Conservation (phyloP, 148 eudicot genomes). For the Heliamphora exappendiculata region DNA sequence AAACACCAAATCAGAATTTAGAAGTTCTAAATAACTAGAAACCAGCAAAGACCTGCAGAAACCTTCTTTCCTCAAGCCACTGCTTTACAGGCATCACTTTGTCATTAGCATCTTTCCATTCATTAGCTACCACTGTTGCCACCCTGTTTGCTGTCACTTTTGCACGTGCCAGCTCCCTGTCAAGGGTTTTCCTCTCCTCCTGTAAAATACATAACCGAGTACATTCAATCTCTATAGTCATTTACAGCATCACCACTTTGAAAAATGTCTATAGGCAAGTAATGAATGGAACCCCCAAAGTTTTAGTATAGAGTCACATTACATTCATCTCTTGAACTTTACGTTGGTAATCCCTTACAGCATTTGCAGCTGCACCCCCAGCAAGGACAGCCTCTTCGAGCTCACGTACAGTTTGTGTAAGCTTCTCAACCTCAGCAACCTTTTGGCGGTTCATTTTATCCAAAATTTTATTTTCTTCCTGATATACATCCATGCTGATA, state of each 20-base stretch:
- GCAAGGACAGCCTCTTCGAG: constrained; percentile 76
- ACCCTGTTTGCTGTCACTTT: constrained; percentile 70
- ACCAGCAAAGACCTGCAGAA: constrained; percentile 39
- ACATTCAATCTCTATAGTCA: not conserved
- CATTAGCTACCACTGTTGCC: constrained; percentile 63
- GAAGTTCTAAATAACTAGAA: not conserved
- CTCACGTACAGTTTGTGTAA: constrained; percentile 60
- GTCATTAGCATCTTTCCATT: constrained; percentile 70
- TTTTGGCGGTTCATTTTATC: constrained; percentile 68
- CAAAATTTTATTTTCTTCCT: constrained; percentile 68
- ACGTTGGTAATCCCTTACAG: constrained; percentile 64
- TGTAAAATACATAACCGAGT: constrained; percentile 7
- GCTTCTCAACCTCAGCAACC: constrained; percentile 68
- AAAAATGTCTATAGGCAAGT: not conserved
- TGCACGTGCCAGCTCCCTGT: constrained; percentile 62
- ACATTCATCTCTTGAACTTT: constrained; percentile 77
- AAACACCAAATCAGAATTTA: not conserved
- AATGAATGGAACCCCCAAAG: not conserved
- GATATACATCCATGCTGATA: not conserved
- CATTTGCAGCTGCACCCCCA: constrained; percentile 75
- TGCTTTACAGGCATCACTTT: constrained; percentile 74
- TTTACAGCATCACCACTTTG: not conserved
- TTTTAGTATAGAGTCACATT: constrained; percentile 11
- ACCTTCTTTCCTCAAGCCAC: constrained; percentile 67
- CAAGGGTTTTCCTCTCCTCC: constrained; percentile 67